Base-by-base conservation (phyloP, 495 filamentous ascomycete genomes). In the Usnea hakonensis region DNA sequence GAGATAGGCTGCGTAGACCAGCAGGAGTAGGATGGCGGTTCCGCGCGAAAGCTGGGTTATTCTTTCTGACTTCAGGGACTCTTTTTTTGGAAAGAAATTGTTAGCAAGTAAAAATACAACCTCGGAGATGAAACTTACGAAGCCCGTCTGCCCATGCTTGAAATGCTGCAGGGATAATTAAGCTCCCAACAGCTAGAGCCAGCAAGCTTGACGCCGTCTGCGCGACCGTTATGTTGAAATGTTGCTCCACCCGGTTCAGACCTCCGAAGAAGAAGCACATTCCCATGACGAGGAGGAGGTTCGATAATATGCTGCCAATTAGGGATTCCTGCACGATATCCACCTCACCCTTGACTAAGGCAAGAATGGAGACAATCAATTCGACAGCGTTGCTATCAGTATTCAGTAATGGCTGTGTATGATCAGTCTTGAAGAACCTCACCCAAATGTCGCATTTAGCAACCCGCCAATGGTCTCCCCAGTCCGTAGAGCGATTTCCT, bases 241-340 rank as follows among this genome's bases (percentile, higher is more conserved):
- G 85, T 66, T 97, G 92, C 69, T 96, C 88, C 36, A 82, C 64
- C 26, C 92, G 85, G 55, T 87, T 84, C 54, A 94, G 71, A 35
- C 92, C 92, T 36, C 92, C 91, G 56, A 88, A 88, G 75, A 95
- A 90, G 79, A 97, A 97, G 70, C 86, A 91, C 87, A 94, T 92
- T 21, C 92, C 92, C 76, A 96, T 78, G 40, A 97, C 93, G 23
- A 97, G 81, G 7, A 97, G 86, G 56, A 97, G 74, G 71, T 97
- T 97, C 21, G 91, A 96, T 21, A 97, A 76, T 71, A 96, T 96
- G 71, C 85, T 89, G 33, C 92, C 92, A 63, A 96, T 89, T 16
- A 97, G 76, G 3, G 92, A 97, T 1, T 92, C 95, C 73, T 96
- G 89, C 5, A 96, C 93, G 67, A 97, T 95, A 44, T 88, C 77